Evolutionary conservation across 768 basidiomycete genomes (phyloP), one percentile per base, ranked within the genome.

Genomic region (Guyanaporus albipodus): DNA sequence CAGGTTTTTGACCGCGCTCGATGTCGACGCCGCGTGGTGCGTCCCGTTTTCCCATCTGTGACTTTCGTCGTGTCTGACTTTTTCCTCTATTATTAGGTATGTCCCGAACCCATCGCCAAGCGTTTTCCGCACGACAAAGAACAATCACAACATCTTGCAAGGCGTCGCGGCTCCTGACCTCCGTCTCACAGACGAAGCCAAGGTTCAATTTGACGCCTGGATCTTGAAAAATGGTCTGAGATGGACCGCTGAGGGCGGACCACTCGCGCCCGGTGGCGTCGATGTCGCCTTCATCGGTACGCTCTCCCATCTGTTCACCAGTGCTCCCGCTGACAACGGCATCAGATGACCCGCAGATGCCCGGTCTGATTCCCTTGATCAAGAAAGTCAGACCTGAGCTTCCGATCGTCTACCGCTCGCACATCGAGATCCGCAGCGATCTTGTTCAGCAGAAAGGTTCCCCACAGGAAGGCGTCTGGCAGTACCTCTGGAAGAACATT

Each of bases 71-170:
- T 18, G 17, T 17, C n/a, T 54, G 34, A 43, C 27, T n/a, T 21
- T 23, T 36, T 21, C 38, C 11, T 27, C 38, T 37, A 37, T 54
- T 82, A 35, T 38, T 52, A 87, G 85, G 85, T 90, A 90, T 69
- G 87, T 91, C 26, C 89, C 87, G 38, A 91, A 90, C 71, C 87
- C 88, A 19, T 83, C 90, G 37, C 91, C 92, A 2, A 80, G 78
- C 52, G 88, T 95, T 31, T 95, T 94, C 78, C 83, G 91, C 53
- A 91, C 87, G 50, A 94, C 91, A 54, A 89, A 89, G 76, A 90
- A 91, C 88, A 91, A 91, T 73, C 89, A 91, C 79, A 91, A 91
- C 70, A 91, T 90, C 62, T 74, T 95, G 19, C 92, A 96, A 80
- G 93, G 93, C 52, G 93, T 96, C 41, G 87, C 92, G 2, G 68